Evolutionary conservation across 2,329 filamentous ascomycete species (phyloP).

Genomic region (Calonectria henricotiae): DNA sequence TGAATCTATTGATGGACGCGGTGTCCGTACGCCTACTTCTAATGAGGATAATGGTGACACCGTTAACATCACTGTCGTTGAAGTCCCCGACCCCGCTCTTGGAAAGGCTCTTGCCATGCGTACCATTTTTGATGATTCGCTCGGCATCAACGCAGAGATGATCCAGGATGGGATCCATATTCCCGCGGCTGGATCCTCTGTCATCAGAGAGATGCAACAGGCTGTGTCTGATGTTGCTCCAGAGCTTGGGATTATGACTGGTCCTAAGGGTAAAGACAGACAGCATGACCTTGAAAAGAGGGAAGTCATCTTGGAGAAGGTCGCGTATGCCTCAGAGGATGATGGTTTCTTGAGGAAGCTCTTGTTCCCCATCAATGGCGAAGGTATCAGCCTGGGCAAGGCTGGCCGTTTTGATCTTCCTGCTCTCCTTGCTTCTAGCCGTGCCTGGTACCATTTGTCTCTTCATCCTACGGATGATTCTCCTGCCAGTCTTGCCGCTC

Average conservation of each 20-base stretch:
- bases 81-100: slow-evolving; percentile 84
- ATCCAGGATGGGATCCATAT: slow-evolving; percentile 93
- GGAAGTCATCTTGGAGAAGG: slow-evolving; percentile 88
- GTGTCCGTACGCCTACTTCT: slow-evolving; percentile 76
- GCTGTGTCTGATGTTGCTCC: slow-evolving; percentile 84
- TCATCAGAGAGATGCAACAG: slow-evolving; percentile 89
- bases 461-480: slow-evolving; percentile 93
- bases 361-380: slow-evolving; percentile 82
- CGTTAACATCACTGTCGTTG: slow-evolving; percentile 90
- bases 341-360: slow-evolving; percentile 88
- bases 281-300: slow-evolving; percentile 87
- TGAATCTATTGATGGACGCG: slow-evolving; percentile 77
- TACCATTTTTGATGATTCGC: slow-evolving; percentile 91
- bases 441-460: slow-evolving; percentile 95
- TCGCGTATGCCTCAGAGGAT: slow-evolving; percentile 85
- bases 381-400: slow-evolving; percentile 87
- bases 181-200: slow-evolving; percentile 81
- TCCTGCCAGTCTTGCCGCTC: slow-evolving; percentile 81
- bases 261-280: slow-evolving; percentile 78
- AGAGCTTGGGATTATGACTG: slow-evolving; percentile 83
- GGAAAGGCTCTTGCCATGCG: slow-evolving; percentile 92
- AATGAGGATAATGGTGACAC: slow-evolving; percentile 85
- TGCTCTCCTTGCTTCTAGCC: slow-evolving; percentile 83
- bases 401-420: slow-evolving; percentile 85
- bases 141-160: slow-evolving; percentile 97